phyloP scores from a whole-genome alignment of 768 basidiomycete species.

The Leccinellum luteum region DNA sequence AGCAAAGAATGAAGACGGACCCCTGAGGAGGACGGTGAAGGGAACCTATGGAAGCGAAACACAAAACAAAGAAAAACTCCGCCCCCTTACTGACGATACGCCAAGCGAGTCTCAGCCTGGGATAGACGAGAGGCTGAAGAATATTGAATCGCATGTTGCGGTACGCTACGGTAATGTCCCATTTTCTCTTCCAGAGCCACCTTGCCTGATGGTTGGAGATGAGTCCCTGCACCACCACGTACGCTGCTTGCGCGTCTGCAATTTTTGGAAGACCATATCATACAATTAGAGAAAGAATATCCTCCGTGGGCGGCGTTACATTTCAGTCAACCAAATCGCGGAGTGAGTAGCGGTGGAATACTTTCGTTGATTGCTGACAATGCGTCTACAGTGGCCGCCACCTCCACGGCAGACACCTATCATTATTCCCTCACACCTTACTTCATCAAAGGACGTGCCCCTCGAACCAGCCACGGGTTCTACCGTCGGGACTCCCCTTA shows the following conservation, averaged over 20 bases:
- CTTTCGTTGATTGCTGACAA: neutral
- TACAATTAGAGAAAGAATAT: conserved; percentile 75
- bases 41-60: conserved; percentile 14
- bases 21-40: conserved; percentile 59
- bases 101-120: conserved; percentile 53
- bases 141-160: conserved; percentile 70
- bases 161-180: conserved; percentile 63
- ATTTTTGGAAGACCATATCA: conserved; percentile 74
- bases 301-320: conserved; percentile 89
- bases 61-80: conserved; percentile 9
- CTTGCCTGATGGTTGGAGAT: conserved; percentile 7
- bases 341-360: conserved; percentile 46
- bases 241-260: conserved; percentile 63
- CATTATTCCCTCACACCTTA: conserved; percentile 70
- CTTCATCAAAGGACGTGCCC: conserved; percentile 28
- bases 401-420: conserved; percentile 76
- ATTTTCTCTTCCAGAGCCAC: neutral
- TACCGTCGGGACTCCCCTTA: conserved; percentile 5
- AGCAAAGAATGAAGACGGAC: conserved; percentile 80
- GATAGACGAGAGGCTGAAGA: conserved; percentile 59
- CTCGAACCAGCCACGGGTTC: conserved; percentile 10
- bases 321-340: conserved; percentile 80
- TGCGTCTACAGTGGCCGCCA: conserved; percentile 67
- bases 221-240: conserved; percentile 71
- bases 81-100: conserved; percentile 23